A percentile compares a stretch with the other conserved stretches of the same genome.
phyloP scores from a whole-genome alignment of 805 yeast genomes.

The Zygosaccharomyces bisporus region DNA sequence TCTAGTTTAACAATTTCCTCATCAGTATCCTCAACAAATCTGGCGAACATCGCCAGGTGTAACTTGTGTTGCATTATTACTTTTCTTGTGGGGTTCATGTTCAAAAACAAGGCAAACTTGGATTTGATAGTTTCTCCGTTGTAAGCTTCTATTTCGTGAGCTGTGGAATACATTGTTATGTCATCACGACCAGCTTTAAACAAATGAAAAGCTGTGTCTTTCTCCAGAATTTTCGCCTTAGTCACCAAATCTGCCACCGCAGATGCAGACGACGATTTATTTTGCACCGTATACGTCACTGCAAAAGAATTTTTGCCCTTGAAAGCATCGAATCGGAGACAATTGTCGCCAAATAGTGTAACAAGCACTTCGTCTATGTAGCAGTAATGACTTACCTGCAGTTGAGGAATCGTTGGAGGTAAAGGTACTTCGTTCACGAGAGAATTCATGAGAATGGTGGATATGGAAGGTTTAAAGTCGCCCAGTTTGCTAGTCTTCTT shows the following conservation, averaged over 20 bases:
- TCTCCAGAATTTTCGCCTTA: constrained; percentile 73
- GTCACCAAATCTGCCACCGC: constrained; percentile 45
- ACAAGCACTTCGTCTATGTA: constrained; percentile 53
- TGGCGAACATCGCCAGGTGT: constrained; percentile 48
- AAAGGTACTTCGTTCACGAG: constrained; percentile 81
- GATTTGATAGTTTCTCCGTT: constrained; percentile 54
- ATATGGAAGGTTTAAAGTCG: constrained; percentile 47
- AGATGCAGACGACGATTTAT: constrained; percentile 48
- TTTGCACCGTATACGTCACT: constrained; percentile 26
- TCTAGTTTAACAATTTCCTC: constrained; percentile 18
- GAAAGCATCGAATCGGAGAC: constrained; percentile 29
- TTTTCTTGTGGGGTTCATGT: constrained; percentile 43
- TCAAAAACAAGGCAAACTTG: constrained; percentile 63
- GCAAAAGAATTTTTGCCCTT: constrained; percentile 23
- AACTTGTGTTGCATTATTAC: constrained; percentile 40
- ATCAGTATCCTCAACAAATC: constrained; percentile 36
- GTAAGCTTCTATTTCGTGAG: constrained; percentile 58
- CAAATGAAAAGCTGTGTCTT: constrained; percentile 81
- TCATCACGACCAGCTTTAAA: constrained; percentile 50
- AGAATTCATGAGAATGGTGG: constrained; percentile 87
- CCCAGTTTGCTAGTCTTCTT: constrained; percentile 25
- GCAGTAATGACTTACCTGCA: constrained; percentile 68
- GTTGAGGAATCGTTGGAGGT: constrained; percentile 55
- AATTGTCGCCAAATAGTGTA: constrained; percentile 38
- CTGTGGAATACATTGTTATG: constrained; percentile 55